Conservation (phyloP, 495 filamentous ascomycete genomes). For the Monascus purpureus region DNA sequence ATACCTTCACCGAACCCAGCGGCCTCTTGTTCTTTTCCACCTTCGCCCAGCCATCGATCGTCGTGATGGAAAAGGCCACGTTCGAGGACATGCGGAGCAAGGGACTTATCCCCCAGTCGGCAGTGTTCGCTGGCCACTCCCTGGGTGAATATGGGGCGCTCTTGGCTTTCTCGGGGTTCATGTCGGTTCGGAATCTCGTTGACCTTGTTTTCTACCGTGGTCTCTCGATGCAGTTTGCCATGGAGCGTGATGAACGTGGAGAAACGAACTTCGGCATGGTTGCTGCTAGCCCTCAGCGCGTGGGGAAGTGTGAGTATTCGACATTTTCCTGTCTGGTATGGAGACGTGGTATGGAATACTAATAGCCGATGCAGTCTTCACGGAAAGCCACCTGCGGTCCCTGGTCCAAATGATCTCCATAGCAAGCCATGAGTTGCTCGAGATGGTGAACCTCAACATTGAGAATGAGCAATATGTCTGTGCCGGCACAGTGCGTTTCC, state of each 20-base stretch:
- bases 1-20: constrained; percentile 16
- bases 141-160: constrained; percentile 28
- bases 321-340: no score
- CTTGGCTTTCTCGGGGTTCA: constrained; percentile 11
- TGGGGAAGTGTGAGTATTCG: no score
- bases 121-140: constrained; percentile 26
- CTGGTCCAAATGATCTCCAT: constrained; percentile 11
- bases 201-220: constrained; percentile 29
- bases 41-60: constrained; percentile 28
- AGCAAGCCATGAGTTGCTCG: constrained; percentile 13
- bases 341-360: no score
- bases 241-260: constrained; percentile 16
- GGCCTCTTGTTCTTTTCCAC: constrained; percentile 26
- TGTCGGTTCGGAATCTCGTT: constrained; percentile 14
- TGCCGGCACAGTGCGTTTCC: constrained; percentile 19
- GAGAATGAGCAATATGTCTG: constrained; percentile 28
- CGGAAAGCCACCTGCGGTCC: constrained; percentile 6
- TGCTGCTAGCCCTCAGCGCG: constrained; percentile 24
- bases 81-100: constrained; percentile 16
- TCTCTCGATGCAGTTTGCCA: constrained; percentile 23
- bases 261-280: constrained; percentile 23
- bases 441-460: constrained; percentile 32
- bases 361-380: no score
- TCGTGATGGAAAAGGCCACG: constrained; percentile 20
- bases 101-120: constrained; percentile 13